Evolutionary conservation across 2,329 filamentous ascomycete species (phyloP).

Genomic region (Thelonectria discophora): DNA sequence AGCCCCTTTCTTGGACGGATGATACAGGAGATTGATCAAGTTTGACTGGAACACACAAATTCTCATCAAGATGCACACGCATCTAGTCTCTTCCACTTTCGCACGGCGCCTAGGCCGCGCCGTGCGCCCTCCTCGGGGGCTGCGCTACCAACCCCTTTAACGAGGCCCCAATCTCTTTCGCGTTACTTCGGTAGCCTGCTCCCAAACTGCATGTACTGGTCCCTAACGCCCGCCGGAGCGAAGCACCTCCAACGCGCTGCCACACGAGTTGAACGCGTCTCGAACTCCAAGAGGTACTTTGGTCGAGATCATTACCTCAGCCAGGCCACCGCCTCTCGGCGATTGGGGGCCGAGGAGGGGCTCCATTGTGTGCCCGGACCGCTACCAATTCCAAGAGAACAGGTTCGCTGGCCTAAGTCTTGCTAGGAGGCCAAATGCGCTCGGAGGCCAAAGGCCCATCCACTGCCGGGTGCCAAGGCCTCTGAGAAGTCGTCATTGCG

Average conservation of each 20-base stretch:
- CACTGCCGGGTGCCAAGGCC: background rate
- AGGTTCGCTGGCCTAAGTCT: conserved; percentile 5
- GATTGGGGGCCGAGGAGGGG: conserved; percentile 16
- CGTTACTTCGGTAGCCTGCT: conserved; percentile 29
- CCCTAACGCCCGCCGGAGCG: conserved; percentile 32
- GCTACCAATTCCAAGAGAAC: conserved; percentile 29
- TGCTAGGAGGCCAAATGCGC: no score
- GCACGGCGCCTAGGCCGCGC: conserved; percentile 4
- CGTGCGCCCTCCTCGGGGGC: conserved; percentile 26
- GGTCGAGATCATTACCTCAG: conserved; percentile 37
- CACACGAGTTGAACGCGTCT: conserved; percentile 9
- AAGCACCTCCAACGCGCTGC: conserved; percentile 9
- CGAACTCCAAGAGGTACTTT: conserved; percentile 10
- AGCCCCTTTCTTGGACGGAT: background rate
- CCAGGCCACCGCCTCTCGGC: conserved; percentile 16
- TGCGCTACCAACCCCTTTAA: conserved; percentile 41
- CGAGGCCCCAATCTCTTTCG: conserved; percentile 39
- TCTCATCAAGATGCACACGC: conserved; percentile 1
- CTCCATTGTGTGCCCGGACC: conserved; percentile 22
- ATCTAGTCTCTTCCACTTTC: conserved; percentile 12
- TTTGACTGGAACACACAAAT: conserved; percentile 9
- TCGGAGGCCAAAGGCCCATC: background rate
- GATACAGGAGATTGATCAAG: background rate
- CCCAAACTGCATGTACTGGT: conserved; percentile 33
- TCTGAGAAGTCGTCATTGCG: background rate